Conservation (phyloP, 768 basidiomycete genomes). For the Boletus rex-veris region DNA sequence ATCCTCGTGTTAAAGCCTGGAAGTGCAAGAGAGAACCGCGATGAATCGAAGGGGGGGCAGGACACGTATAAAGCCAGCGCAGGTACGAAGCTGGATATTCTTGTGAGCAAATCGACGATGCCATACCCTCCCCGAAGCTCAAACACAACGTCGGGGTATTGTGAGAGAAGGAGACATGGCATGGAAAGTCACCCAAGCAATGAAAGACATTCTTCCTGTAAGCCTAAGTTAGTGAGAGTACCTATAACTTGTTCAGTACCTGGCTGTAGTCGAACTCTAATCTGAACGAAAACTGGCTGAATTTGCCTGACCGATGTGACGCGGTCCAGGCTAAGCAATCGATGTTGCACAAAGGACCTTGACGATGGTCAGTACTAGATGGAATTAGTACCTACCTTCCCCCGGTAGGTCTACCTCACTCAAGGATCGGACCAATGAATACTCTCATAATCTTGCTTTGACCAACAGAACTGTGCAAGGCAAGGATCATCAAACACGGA, state of each 20-base stretch:
- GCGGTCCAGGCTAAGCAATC: too few relatives aligned
- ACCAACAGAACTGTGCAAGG: slow-evolving; percentile 35
- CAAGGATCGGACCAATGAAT: slow-evolving; percentile 51
- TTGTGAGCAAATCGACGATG: too few relatives aligned
- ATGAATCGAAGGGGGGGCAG: slow-evolving; percentile 35
- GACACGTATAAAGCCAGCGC: slow-evolving; percentile 60
- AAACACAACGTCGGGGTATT: not conserved
- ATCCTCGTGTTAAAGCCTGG: slow-evolving; percentile 52
- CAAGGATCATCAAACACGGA: slow-evolving; percentile 51
- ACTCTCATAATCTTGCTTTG: slow-evolving; percentile 51
- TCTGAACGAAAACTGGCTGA: slow-evolving; percentile 56
- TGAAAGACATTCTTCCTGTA: slow-evolving; percentile 46
- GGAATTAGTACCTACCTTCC: slow-evolving; percentile 35
- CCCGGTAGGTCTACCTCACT: slow-evolving; percentile 56
- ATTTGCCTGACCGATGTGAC: slow-evolving; percentile 54
- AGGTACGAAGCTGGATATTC: slow-evolving; percentile 43
- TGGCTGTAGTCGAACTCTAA: slow-evolving; percentile 43
- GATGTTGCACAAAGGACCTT: too few relatives aligned
- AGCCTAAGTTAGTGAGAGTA: slow-evolving; percentile 52
- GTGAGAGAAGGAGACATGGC: not conserved
- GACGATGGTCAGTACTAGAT: too few relatives aligned
- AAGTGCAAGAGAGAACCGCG: too few relatives aligned
- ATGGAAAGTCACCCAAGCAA: slow-evolving; percentile 19
- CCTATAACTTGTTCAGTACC: slow-evolving; percentile 6
- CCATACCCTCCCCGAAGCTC: too few relatives aligned